Base-by-base conservation (phyloP, 2,329 filamentous ascomycete species). In the Penicillium sp. region DNA sequence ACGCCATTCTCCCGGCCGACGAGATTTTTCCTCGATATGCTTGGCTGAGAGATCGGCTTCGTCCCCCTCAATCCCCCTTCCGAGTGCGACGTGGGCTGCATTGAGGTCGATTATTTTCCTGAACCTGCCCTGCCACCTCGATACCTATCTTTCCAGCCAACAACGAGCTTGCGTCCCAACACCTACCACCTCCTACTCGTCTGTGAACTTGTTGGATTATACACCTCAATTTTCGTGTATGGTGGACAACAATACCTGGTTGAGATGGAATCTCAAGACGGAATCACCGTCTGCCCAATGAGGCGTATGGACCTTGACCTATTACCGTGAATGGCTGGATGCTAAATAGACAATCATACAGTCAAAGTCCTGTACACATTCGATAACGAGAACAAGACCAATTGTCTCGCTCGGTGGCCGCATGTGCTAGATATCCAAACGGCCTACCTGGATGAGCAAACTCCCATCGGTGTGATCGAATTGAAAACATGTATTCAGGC, bases 341-440 rank as follows among this genome's bases (percentile, higher is more conserved):
- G 39, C 38, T 56, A 57, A 47, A 52, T 32, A 23, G 12, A 22
- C 33, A 8, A 26, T 14, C 33, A 47, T 44, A 37, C 64, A 94
- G 89, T 96, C 65, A 96, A 96, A 74, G 84, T 96, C 33, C 81
- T 94, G 44, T 98, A 96, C 67, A 95, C 88, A 20, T 95, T 96
- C 67, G 89, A 96, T 63, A 81, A 82, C 59, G 82, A 90, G 51
- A 83, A 80, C 67, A 88, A 88, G 66, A 82, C 87, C 48, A 89
- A 90, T 60, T 95, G 88, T 65, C 75, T 98, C 33, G 89, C 90
- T 42, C 79, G 90, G 55, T 83, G 86, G 72, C 84, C 86, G 12
- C 82, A 90, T 42, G 75, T 83, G 11, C 72, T 95, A 41, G 76
- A 84, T 35, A 79, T 95, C 25, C 86, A 88, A 55, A 86, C 87